Percentiles rank a stretch among this genome's conserved stretches.
Evolutionary conservation across 768 basidiomycete genomes (phyloP).

Genomic region (Roridomyces roridus): DNA sequence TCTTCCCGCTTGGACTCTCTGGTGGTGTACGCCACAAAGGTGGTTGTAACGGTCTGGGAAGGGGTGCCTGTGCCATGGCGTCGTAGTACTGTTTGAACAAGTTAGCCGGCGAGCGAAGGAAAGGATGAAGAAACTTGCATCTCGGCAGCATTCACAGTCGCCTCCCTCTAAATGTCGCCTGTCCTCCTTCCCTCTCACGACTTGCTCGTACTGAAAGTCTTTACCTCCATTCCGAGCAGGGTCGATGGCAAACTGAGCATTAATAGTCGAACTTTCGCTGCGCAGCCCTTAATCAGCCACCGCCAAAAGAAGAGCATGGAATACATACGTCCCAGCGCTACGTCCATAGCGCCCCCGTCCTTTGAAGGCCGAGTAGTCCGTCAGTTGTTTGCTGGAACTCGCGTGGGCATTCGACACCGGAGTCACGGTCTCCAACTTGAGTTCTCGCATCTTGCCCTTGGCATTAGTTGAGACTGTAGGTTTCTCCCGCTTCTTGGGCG

Average conservation of each 20-base stretch:
- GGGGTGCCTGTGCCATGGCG: conserved; percentile 54
- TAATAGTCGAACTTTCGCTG: conserved; percentile 41
- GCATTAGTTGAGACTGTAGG: not conserved
- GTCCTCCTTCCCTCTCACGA: conserved; percentile 58
- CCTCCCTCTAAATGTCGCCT: conserved; percentile 59
- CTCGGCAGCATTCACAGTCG: conserved; percentile 70
- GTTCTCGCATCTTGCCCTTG: conserved; percentile 1
- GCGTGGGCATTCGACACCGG: conserved; percentile 12
- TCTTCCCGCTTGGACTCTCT: conserved; percentile 3
- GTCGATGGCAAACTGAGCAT: conserved; percentile 57
- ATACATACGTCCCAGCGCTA: conserved; percentile 12
- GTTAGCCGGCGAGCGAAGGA: not conserved
- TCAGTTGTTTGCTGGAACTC: conserved; percentile 20
- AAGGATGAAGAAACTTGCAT: conserved; percentile 41
- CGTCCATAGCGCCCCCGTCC: conserved; percentile 47
- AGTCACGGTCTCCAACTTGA: conserved; percentile 4
- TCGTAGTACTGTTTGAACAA: conserved; percentile 55
- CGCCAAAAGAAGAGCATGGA: not conserved
- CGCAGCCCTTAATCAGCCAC: not conserved
- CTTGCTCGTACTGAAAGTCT: conserved; percentile 59
- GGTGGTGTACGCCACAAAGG: conserved; percentile 60
- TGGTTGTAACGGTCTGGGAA: conserved; percentile 48
- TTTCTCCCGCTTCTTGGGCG: conserved; percentile 8
- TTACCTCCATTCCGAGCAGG: conserved; percentile 55
- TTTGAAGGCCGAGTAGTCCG: conserved; percentile 35